These are phyloP conservation scores for Aspergillus cejpii DNA, from an alignment of 2,329 filamentous ascomycete species.

Conservation along the genomic window DNA sequence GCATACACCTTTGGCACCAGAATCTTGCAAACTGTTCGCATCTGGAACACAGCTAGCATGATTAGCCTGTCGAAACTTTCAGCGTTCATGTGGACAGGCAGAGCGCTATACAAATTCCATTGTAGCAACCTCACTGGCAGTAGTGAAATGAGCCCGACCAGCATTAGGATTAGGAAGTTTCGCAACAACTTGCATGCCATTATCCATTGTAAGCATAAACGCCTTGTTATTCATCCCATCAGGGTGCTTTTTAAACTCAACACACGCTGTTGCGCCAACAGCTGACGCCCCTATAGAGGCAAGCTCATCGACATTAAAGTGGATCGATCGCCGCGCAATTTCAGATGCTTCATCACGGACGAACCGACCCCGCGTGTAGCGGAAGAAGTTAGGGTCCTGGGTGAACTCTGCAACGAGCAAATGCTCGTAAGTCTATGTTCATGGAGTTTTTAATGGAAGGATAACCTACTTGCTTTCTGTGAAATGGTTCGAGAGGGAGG, in stretches of 20 bases:
- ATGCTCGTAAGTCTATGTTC: no score
- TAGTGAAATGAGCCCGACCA: conserved; percentile 12
- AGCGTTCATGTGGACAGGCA: no score
- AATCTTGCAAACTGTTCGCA: no score
- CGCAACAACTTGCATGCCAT: conserved; percentile 15
- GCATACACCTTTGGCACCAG: no score
- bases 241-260: conserved; percentile 12
- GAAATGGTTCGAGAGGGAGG: no score
- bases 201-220: conserved; percentile 16
- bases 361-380: conserved; percentile 17
- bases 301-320: conserved; percentile 15
- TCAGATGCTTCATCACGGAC: conserved; percentile 15
- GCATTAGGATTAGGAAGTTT: conserved; percentile 20
- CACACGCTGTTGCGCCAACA: conserved; percentile 8
- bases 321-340: conserved; percentile 12
- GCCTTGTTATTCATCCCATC: conserved; percentile 18
- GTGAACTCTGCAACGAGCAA: no score
- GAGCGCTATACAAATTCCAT: no score
- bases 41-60: no score
- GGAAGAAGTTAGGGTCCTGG: no score
- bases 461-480: no score
- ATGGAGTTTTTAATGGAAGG: no score
- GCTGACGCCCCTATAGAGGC: conserved; percentile 9
- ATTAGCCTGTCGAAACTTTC: no score
- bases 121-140: conserved; percentile 21